Conservation (phyloP, 306 rosid genomes). For the Trifolium pratense region DNA sequence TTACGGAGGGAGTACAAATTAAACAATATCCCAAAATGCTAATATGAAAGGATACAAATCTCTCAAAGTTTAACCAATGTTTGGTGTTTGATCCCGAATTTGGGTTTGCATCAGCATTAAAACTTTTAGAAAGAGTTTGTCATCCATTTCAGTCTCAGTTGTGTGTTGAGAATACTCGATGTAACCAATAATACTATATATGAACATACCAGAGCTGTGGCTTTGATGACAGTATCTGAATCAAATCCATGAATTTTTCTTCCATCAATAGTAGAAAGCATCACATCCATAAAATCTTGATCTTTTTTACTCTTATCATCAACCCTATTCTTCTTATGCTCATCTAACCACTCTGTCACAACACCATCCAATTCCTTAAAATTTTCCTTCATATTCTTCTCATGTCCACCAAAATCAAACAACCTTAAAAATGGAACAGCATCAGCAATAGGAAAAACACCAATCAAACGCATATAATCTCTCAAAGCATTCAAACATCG, state of each 20-base stretch:
- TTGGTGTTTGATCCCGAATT: too few species aligned
- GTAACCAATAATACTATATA: neutral
- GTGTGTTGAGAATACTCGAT: too few species aligned
- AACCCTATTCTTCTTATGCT: neutral
- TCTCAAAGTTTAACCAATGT: too few species aligned
- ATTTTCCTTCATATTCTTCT: constrained; percentile 29
- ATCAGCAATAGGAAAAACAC: constrained; percentile 25
- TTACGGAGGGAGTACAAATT: too few species aligned
- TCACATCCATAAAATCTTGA: constrained; percentile 34
- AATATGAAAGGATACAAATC: too few species aligned
- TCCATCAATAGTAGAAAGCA: constrained; percentile 36
- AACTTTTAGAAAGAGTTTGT: too few species aligned
- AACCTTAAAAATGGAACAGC: constrained; percentile 28
- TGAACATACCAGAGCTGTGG: constrained; percentile 10
- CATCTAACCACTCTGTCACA: constrained; percentile 15
- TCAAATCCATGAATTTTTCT: constrained; percentile 36
- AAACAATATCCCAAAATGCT: too few species aligned
- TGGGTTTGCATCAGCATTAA: too few species aligned
- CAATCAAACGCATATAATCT: constrained; percentile 25
- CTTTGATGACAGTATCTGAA: constrained; percentile 34
- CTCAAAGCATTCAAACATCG: constrained; percentile 22
- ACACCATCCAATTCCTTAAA: constrained; percentile 20
- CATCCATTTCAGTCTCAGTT: too few species aligned
- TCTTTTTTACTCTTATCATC: neutral
- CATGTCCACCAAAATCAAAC: constrained; percentile 38